A percentile compares a stretch with the other conserved stretches of the same genome.
These are phyloP conservation scores for Fusarium sp. DNA, from an alignment of 2,329 filamentous ascomycete species.

Conservation along the genomic window DNA sequence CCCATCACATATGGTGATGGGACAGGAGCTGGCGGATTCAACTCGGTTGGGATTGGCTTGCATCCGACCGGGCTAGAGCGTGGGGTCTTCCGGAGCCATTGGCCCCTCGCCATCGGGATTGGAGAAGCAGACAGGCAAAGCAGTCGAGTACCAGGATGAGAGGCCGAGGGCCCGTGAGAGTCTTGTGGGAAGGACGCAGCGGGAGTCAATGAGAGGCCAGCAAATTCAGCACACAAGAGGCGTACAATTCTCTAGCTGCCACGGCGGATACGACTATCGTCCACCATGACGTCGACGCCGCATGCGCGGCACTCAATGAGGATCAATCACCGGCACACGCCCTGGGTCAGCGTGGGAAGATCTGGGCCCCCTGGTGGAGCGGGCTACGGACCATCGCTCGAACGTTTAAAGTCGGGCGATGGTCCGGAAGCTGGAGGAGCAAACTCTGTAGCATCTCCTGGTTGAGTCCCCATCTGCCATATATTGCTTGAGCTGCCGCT, in stretches of 20 bases:
- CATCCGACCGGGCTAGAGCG: constrained; percentile 18
- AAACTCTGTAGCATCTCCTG: constrained; percentile 33
- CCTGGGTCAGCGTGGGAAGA: constrained; percentile 39
- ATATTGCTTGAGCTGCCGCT: constrained; percentile 36
- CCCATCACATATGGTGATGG: constrained; percentile 22
- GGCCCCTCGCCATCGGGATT: constrained; percentile 21
- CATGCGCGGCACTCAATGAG: constrained; percentile 43
- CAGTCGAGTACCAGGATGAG: constrained; percentile 24
- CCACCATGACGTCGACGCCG: constrained; percentile 43
- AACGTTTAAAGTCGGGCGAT: constrained; percentile 42
- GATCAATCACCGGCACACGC: constrained; percentile 34
- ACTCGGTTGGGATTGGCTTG: constrained; percentile 25
- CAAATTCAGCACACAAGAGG: constrained; percentile 28
- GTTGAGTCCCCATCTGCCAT: constrained; percentile 19
- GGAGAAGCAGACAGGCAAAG: background rate
- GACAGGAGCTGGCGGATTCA: constrained; percentile 16
- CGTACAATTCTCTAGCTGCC: constrained; percentile 32
- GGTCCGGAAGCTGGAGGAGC: constrained; percentile 40
- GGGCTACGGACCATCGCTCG: constrained; percentile 45
- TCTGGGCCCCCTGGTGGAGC: constrained; percentile 31
- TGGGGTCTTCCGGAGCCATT: constrained; percentile 32
- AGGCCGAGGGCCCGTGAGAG: constrained; percentile 28
- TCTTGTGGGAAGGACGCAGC: constrained; percentile 30
- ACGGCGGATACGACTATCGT: constrained; percentile 36
- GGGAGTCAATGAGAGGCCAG: constrained; percentile 36